Evolutionary conservation across 345 rosid genomes (phyloP).

Genomic region (Microcos paniculata): DNA sequence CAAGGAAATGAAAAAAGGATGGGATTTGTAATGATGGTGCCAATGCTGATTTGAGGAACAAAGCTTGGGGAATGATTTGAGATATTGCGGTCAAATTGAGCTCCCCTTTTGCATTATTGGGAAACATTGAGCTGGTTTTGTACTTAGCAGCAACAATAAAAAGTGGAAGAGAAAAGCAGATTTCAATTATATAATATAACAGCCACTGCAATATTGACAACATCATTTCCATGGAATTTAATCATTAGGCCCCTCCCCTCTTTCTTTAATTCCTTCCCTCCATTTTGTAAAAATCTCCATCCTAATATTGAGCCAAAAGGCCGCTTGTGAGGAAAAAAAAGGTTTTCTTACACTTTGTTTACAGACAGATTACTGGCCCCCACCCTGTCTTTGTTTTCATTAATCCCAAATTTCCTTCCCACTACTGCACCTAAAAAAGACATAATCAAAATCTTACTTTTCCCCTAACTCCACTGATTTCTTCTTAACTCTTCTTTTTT

Average conservation of each 20-base stretch:
- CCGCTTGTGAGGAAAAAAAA: conserved; percentile 19
- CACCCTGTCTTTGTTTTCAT: conserved; percentile 18
- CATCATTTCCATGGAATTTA: conserved; percentile 31
- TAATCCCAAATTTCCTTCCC: conserved; percentile 11
- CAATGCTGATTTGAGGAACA: conserved; percentile 22
- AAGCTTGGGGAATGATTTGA: conserved; percentile 14
- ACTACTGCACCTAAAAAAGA: conserved; percentile 8
- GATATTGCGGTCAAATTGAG: conserved; percentile 33
- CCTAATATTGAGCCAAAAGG: conserved; percentile 32
- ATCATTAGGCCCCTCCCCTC: conserved; percentile 22
- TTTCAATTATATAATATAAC: conserved; percentile 18
- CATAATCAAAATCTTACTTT: conserved; percentile 20
- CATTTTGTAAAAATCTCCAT: conserved; percentile 29
- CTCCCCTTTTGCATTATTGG: conserved; percentile 32
- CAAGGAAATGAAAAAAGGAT: neutral
- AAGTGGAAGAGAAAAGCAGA: conserved; percentile 23
- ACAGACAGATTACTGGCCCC: conserved; percentile 37
- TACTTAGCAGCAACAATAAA: conserved; percentile 27
- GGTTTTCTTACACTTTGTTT: conserved; percentile 33
- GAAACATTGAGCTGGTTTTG: conserved; percentile 37
- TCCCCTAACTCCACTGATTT: neutral
- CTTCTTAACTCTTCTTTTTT: neutral
- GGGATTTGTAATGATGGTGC: conserved; percentile 34
- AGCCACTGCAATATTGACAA: conserved; percentile 15
- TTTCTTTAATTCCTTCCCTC: conserved; percentile 27